phyloP scores from a whole-genome alignment of 805 yeast species.

The Candida maesae region DNA sequence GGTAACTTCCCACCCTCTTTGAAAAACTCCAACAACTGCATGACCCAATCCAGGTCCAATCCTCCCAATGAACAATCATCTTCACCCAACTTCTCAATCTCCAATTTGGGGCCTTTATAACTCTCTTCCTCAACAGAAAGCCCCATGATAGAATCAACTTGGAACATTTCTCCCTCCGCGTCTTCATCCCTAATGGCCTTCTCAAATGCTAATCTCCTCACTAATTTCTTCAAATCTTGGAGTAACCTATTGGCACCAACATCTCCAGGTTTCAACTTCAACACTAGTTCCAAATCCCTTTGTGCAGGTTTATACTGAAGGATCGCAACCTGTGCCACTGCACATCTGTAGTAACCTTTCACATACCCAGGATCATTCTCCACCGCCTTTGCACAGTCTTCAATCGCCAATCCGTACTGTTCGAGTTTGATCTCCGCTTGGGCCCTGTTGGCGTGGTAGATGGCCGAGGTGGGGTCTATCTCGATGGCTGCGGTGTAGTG shows the following conservation, averaged over 20 bases:
- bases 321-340: constrained; percentile 74
- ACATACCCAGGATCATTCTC: constrained; percentile 60
- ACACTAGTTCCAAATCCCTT: constrained; percentile 61
- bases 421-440: constrained; percentile 85
- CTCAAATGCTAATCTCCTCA: constrained; percentile 76
- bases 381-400: constrained; percentile 73
- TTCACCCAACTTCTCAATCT: constrained; percentile 31
- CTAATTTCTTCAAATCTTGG: constrained; percentile 57
- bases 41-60: constrained; percentile 53
- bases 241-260: constrained; percentile 58
- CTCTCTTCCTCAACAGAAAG: constrained; percentile 44
- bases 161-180: constrained; percentile 42
- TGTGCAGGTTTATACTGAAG: constrained; percentile 72
- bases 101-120: constrained; percentile 57
- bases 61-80: constrained; percentile 24
- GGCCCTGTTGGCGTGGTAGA: constrained; percentile 81
- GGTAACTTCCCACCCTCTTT: constrained; percentile 70
- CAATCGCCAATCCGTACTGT: constrained; percentile 78
- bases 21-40: constrained; percentile 65
- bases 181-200: constrained; percentile 79
- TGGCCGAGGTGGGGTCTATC: constrained; percentile 50
- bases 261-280: constrained; percentile 64
- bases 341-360: constrained; percentile 86
- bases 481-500: constrained; percentile 73
- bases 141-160: constrained; percentile 19